A percentile compares a stretch with the other conserved stretches of the same genome.
phyloP scores from a whole-genome alignment of 1,139 yeast species.

The Yamadazyma spencermartinsiae region DNA sequence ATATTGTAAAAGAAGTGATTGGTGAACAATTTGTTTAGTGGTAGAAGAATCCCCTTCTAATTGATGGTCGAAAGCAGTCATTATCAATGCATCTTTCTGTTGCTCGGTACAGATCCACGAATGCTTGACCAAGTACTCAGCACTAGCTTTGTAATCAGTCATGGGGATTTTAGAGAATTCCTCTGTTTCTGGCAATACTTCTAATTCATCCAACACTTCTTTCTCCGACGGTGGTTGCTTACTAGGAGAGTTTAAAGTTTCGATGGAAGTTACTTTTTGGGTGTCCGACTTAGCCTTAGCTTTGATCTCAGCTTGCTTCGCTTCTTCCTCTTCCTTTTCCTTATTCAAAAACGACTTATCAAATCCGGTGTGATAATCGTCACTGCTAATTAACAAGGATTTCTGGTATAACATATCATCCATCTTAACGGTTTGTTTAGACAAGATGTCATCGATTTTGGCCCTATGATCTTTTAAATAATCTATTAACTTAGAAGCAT shows the following conservation, averaged over 20 bases:
- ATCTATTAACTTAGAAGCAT: constrained; percentile 41
- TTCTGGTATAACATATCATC: constrained; percentile 71
- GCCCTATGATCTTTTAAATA: constrained; percentile 60
- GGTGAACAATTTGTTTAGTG: constrained; percentile 70
- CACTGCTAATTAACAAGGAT: constrained; percentile 75
- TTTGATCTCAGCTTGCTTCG: constrained; percentile 5
- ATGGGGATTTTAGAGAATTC: constrained; percentile 60
- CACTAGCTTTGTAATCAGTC: constrained; percentile 48
- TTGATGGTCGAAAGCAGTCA: constrained; percentile 89
- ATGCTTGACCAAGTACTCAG: constrained; percentile 56
- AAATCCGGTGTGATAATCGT: constrained; percentile 92
- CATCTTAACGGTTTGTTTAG: constrained; percentile 60
- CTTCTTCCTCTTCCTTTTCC: constrained; percentile 25
- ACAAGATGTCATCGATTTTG: constrained; percentile 66
- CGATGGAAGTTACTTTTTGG: constrained; percentile 24
- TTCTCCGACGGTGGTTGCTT: constrained; percentile 19
- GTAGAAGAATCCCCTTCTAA: constrained; percentile 54
- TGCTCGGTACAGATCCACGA: constrained; percentile 72
- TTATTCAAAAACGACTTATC: constrained; percentile 80
- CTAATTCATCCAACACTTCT: constrained; percentile 36
- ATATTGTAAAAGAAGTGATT: constrained; percentile 80
- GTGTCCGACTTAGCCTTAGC: constrained; percentile 10
- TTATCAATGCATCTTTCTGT: constrained; percentile 89
- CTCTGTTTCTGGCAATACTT: constrained; percentile 56
- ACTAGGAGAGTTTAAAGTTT: constrained; percentile 28